Evolutionary conservation across 768 basidiomycete species (phyloP).

Genomic region (Collybia mongolica): DNA sequence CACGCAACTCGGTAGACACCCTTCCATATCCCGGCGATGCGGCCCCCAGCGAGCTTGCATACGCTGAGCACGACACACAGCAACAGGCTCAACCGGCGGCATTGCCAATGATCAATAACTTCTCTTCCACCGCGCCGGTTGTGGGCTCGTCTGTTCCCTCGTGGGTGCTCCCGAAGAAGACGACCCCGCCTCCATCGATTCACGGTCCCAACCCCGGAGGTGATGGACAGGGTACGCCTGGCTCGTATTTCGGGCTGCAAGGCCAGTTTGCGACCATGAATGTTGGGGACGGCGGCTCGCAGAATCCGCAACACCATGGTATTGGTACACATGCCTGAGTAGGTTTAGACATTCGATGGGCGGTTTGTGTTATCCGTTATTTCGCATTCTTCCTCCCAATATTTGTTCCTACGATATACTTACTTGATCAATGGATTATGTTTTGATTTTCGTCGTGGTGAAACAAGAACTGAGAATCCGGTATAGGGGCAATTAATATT

Average conservation of each 20-base stretch:
- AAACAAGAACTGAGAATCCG: no score
- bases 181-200: slow-evolving; percentile 8
- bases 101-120: slow-evolving; percentile 3
- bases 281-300: slow-evolving; percentile 12
- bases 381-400: no score
- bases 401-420: no score
- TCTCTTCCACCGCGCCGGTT: slow-evolving; percentile 12
- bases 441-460: no score
- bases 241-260: slow-evolving; percentile 14
- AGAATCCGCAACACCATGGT: no score
- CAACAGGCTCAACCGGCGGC: slow-evolving; percentile 8
- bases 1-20: neutral
- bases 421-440: no score
- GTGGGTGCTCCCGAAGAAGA: slow-evolving; percentile 47
- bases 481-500: no score
- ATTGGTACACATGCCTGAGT: no score
- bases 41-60: neutral
- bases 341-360: neutral
- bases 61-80: slow-evolving; percentile 8
- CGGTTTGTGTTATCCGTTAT: no score
- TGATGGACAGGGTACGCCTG: neutral
- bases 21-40: slow-evolving; percentile 19
- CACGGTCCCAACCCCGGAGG: slow-evolving; percentile 2
- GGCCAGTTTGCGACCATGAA: slow-evolving; percentile 27
- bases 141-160: slow-evolving; percentile 28